A percentile compares a stretch with the other conserved stretches of the same genome.
These are phyloP conservation scores for Trichoderma sp. DNA, from an alignment of 2,329 filamentous ascomycete species.

Conservation along the genomic window DNA sequence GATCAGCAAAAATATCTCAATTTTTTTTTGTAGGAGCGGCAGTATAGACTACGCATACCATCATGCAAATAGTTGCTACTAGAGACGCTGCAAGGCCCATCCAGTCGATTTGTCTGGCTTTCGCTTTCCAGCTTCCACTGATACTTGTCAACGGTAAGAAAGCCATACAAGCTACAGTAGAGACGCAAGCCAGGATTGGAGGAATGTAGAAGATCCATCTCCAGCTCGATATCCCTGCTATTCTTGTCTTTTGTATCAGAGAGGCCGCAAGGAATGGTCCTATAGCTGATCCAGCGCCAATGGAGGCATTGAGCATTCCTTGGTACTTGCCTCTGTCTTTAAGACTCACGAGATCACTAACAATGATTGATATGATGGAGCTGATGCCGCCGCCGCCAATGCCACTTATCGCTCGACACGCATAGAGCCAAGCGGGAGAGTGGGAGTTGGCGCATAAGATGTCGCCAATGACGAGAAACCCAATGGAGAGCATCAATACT, in stretches of 20 bases:
- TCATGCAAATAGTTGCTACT: neutral
- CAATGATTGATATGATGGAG: neutral
- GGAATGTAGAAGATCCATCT: neutral
- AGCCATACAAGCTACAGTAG: neutral
- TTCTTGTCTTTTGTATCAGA: neutral
- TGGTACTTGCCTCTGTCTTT: neutral
- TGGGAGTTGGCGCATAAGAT: neutral
- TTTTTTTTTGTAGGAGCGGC: no score
- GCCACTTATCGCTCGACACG: neutral
- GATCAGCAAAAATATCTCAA: neutral
- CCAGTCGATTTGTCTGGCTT: neutral
- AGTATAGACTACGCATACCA: neutral
- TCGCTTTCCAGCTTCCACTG: neutral
- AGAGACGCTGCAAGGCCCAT: neutral
- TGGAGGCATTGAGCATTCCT: neutral
- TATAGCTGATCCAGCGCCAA: neutral
- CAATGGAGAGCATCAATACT: neutral
- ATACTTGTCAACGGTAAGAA: neutral
- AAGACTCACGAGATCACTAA: neutral
- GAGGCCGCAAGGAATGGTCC: neutral
- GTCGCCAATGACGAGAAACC: neutral
- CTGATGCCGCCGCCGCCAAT: neutral
- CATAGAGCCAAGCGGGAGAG: neutral
- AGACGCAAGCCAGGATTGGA: neutral
- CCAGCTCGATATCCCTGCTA: neutral